phyloP scores from a whole-genome alignment of 441 rosid genomes.

The Syzygium syzygioides region DNA sequence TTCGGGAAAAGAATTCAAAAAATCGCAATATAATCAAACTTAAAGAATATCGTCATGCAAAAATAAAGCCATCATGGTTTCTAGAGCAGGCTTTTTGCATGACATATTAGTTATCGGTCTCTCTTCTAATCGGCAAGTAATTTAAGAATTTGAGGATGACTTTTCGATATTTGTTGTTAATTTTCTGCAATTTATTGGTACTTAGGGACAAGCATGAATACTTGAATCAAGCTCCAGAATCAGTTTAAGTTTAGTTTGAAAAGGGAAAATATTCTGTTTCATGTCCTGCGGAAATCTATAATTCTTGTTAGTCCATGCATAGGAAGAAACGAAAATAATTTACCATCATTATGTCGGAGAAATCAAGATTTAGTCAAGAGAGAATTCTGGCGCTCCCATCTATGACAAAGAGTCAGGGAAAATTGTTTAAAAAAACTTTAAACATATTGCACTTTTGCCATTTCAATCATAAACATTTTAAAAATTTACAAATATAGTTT shows the following conservation, averaged over 20 bases:
- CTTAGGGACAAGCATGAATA: not conserved
- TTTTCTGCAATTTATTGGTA: not conserved
- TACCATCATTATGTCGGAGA: not conserved
- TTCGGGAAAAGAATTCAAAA: not conserved
- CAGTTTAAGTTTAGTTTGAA: not conserved
- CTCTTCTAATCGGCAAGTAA: not conserved
- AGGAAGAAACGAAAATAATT: not conserved
- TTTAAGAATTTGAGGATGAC: not conserved
- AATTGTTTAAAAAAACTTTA: too few relatives aligned
- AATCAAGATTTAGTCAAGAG: not conserved
- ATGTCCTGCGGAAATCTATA: not conserved
- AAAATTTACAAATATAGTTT: too few relatives aligned
- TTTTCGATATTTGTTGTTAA: not conserved
- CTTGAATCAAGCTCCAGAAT: not conserved
- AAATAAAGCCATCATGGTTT: not conserved
- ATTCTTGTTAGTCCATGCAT: not conserved
- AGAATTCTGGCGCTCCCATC: not conserved
- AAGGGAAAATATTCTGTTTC: not conserved
- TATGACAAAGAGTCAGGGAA: not conserved
- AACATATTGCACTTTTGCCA: too few relatives aligned
- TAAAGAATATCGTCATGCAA: not conserved
- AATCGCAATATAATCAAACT: not conserved
- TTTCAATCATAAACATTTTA: too few relatives aligned
- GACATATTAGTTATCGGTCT: not conserved
- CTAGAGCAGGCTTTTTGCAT: not conserved